phyloP scores from a whole-genome alignment of 2,329 filamentous ascomycete species.

The Ascocoryne sarcoides region DNA sequence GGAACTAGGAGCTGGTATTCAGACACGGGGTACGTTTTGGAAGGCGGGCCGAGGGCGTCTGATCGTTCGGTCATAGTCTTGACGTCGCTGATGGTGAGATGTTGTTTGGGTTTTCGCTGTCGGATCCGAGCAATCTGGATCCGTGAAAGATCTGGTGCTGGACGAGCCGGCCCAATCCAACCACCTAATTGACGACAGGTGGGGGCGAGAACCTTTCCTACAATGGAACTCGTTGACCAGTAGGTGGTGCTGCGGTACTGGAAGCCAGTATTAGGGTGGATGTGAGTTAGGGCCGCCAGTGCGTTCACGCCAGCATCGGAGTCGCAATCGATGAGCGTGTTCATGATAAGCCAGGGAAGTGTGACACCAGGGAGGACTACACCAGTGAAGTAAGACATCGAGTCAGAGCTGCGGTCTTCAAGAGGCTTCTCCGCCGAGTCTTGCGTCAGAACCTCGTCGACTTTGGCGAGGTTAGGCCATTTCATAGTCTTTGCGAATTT shows the following conservation, averaged over 20 bases:
- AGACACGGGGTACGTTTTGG: conserved; percentile 52
- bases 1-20: conserved; percentile 58
- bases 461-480: conserved; percentile 64
- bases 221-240: conserved; percentile 63
- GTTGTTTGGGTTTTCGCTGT: conserved; percentile 47
- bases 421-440: conserved; percentile 43
- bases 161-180: conserved; percentile 66
- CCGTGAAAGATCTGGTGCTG: conserved; percentile 55
- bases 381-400: conserved; percentile 70
- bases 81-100: conserved; percentile 50
- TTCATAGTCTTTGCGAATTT: conserved; percentile 65
- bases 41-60: conserved; percentile 57
- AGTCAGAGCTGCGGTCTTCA: conserved; percentile 56
- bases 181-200: conserved; percentile 63
- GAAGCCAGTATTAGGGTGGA: conserved; percentile 62
- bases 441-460: conserved; percentile 53
- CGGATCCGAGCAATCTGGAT: conserved; percentile 64
- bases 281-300: conserved; percentile 58
- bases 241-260: conserved; percentile 73
- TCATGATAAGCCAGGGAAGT: conserved; percentile 70
- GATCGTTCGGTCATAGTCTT: conserved; percentile 58
- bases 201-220: conserved; percentile 66
- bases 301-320: conserved; percentile 52
- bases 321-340: conserved; percentile 67
- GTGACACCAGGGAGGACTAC: conserved; percentile 62